These are phyloP conservation scores for Alternaria novae-zelandiae DNA, from an alignment of 2,329 filamentous ascomycete species.

Conservation along the genomic window DNA sequence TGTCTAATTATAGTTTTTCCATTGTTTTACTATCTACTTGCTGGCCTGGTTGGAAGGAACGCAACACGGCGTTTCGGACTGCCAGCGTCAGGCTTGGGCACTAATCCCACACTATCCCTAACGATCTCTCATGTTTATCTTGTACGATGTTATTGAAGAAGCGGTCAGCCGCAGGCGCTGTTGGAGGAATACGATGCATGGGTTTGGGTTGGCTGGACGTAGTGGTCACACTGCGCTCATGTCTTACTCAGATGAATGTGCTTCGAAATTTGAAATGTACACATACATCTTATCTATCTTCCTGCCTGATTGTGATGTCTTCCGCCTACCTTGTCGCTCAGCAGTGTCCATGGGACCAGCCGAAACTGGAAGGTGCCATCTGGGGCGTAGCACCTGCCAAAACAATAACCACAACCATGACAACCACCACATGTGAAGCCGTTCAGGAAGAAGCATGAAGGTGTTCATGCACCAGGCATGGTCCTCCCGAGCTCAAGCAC, in stretches of 20 bases:
- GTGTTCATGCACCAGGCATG: background rate
- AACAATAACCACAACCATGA: background rate
- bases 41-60: constrained; percentile 19
- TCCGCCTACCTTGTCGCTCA: background rate
- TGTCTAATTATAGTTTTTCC: constrained; percentile 23
- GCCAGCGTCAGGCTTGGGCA: constrained; percentile 20
- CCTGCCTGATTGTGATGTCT: background rate
- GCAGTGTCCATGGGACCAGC: background rate
- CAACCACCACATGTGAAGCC: background rate
- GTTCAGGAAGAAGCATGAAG: background rate
- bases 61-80: constrained; percentile 19
- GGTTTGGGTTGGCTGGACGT: constrained; percentile 16
- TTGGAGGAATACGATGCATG: constrained; percentile 2
- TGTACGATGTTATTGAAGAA: constrained; percentile 12
- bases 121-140: constrained; percentile 22
- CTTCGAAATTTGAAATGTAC: constrained; percentile 11
- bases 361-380: constrained; percentile 1
- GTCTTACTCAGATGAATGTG: constrained; percentile 17
- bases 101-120: constrained; percentile 23
- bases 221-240: constrained; percentile 15
- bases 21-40: constrained; percentile 17
- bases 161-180: constrained; percentile 8
- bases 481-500: background rate
- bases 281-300: constrained; percentile 1
- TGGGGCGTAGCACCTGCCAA: background rate